phyloP scores from a whole-genome alignment of 441 rosid species.

The Biscutella laevigata region DNA sequence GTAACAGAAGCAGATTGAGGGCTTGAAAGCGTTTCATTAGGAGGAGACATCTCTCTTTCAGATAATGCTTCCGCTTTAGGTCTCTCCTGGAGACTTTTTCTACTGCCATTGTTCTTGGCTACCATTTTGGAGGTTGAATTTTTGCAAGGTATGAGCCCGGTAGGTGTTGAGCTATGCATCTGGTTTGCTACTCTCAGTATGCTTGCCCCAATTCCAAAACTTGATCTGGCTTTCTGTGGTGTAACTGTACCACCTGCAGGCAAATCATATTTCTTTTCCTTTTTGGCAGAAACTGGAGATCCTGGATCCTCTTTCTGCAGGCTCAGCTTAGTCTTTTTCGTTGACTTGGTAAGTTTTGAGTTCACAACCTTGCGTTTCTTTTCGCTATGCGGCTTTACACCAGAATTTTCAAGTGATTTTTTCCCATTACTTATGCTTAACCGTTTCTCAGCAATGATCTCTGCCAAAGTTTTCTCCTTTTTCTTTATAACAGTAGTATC shows the following conservation, averaged over 20 bases:
- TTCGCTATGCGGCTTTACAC: constrained; percentile 15
- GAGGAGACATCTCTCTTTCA: not conserved
- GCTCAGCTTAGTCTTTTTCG: constrained; percentile 23
- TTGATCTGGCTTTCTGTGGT: constrained; percentile 30
- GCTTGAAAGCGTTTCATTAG: constrained; percentile 8
- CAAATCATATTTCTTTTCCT: not conserved
- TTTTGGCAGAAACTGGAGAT: constrained; percentile 15
- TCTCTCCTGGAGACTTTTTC: constrained; percentile 25
- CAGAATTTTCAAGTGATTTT: constrained; percentile 22
- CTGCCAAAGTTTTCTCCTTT: constrained; percentile 60
- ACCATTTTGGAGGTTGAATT: constrained; percentile 17
- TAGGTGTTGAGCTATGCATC: constrained; percentile 35
- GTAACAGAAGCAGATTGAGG: not conserved
- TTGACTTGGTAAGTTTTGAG: constrained; percentile 16
- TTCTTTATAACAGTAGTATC: constrained; percentile 22
- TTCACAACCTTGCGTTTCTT: constrained; percentile 39
- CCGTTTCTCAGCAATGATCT: constrained; percentile 37
- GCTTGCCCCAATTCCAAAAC: constrained; percentile 53
- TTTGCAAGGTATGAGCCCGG: constrained; percentile 26
- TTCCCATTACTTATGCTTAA: constrained; percentile 25
- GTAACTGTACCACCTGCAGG: constrained; percentile 19
- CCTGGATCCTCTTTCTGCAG: constrained; percentile 16
- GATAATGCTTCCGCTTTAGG: not conserved
- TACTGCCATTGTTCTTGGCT: constrained; percentile 22
- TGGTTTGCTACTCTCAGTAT: constrained; percentile 54